phyloP scores from a whole-genome alignment of 1,284 basidiomycete genomes.

The Coniophora puteana region DNA sequence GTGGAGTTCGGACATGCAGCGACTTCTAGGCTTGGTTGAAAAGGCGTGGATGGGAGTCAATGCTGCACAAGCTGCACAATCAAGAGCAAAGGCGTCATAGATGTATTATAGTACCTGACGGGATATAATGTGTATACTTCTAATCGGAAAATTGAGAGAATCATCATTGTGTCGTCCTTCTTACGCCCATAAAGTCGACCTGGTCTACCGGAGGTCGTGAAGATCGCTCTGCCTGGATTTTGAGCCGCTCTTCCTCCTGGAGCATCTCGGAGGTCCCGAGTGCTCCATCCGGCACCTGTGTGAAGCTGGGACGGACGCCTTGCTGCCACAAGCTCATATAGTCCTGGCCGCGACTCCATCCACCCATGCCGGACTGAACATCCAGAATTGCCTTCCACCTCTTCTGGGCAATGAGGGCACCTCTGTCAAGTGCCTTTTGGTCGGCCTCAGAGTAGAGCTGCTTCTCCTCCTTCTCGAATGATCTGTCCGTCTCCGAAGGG shows the following conservation, averaged over 20 bases:
- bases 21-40: constrained; percentile 76
- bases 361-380: constrained; percentile 34
- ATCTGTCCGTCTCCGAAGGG: constrained; percentile 56
- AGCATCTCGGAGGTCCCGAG: too few species aligned
- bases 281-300: constrained; percentile 45
- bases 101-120: constrained; percentile 22
- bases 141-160: too few species aligned
- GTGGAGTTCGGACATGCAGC: constrained; percentile 96
- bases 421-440: constrained; percentile 51
- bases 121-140: too few species aligned
- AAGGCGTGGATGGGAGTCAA: constrained; percentile 92
- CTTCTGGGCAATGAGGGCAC: constrained; percentile 62
- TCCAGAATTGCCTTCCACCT: constrained; percentile 71
- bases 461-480: constrained; percentile 60
- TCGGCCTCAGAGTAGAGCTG: constrained; percentile 57
- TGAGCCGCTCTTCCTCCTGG: constrained; percentile 6
- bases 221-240: too few species aligned
- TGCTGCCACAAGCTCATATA: constrained; percentile 71
- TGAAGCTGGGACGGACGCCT: constrained; percentile 63
- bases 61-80: constrained; percentile 77
- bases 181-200: background rate
- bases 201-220: too few species aligned
- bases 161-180: background rate
- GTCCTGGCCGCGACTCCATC: constrained; percentile 67
- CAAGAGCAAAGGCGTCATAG: constrained; percentile 54